Evolutionary conservation across 371 early-diverging fungal species (phyloP), one percentile per base, ranked within the genome.

Genomic region (Mucor plumbeus): DNA sequence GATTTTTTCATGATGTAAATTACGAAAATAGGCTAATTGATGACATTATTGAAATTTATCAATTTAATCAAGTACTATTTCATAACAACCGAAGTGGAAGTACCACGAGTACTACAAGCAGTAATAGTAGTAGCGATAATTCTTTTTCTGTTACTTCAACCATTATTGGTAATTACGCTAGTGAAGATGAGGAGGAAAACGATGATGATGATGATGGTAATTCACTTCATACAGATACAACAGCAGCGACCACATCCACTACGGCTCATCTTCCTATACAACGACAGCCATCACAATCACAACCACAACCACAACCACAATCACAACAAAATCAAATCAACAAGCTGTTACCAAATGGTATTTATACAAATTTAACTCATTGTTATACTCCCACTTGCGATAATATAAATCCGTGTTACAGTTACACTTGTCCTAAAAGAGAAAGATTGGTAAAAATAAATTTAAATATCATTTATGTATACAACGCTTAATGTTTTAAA

Each of bases 341-440:
- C 43, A 48, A 50, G 15, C 26, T 61, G 15, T 41, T 57, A 34
- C 91, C 91, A 11, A 88, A 82, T 62, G 97, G 97, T 36, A 88
- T 97, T 1, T 94, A 92, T 77, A 92, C 92, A 2, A 83, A 90
- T 21, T 78, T 95, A 58, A 89, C 95, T 0, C 87, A 88, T 62
- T 97, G 97, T 74, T 97, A 96, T 76, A 90, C 95, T n/a, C 92
- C 96, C 0, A 94, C 95, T 0, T 97, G 97, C 70, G 80, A 89
- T 7, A 68, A 75, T 31, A 85, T 85, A 41, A 75, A 76, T 48
- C 83, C 91, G 13, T 96, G 96, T 78, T 96, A 96, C 83, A 91
- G 93, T 73, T 87, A 91, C 38, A 83, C 90, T 0, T 96, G 96
- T 63, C 95, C 95, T 8, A 81, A 78, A 68, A 65, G 54, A 65